Evolutionary conservation across 768 basidiomycete species (phyloP).

Genomic region (Mycena chlorophos): DNA sequence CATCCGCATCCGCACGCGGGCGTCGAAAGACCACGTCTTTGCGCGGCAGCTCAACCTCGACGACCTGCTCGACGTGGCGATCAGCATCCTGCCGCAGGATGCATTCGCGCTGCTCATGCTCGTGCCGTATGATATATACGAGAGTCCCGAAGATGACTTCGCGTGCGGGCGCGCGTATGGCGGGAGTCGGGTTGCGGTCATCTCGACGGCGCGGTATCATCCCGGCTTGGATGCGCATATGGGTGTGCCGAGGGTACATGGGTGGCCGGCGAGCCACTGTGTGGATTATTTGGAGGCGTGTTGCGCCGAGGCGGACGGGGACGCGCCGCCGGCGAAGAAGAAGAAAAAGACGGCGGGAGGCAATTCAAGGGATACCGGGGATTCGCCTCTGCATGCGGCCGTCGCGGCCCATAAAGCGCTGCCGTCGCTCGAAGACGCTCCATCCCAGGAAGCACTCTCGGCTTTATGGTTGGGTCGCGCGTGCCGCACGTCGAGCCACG

Average conservation of each 20-base stretch:
- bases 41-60: slow-evolving; percentile 36
- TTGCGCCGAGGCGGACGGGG: slow-evolving; percentile 13
- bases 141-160: slow-evolving; percentile 37
- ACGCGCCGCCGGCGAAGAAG: slow-evolving; percentile 12
- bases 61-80: slow-evolving; percentile 38
- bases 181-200: slow-evolving; percentile 39
- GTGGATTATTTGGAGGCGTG: slow-evolving; percentile 26
- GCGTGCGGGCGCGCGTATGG: slow-evolving; percentile 42
- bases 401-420: slow-evolving; percentile 19
- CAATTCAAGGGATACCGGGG: not conserved
- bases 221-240: slow-evolving; percentile 33
- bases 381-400: slow-evolving; percentile 25
- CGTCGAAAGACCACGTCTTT: slow-evolving; percentile 29
- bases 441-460: slow-evolving; percentile 19
- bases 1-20: slow-evolving; percentile 34
- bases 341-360: slow-evolving; percentile 8
- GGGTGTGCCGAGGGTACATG: slow-evolving; percentile 33
- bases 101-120: slow-evolving; percentile 37
- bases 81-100: slow-evolving; percentile 33
- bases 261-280: slow-evolving; percentile 41
- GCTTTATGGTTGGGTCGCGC: slow-evolving; percentile 37
- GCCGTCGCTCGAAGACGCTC: slow-evolving; percentile 15
- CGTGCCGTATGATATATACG: slow-evolving; percentile 37
- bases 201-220: slow-evolving; percentile 37
- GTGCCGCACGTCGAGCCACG: slow-evolving; percentile 38